Conservation (phyloP, 1,284 basidiomycete species). For the Chondrostereum purpureum region DNA sequence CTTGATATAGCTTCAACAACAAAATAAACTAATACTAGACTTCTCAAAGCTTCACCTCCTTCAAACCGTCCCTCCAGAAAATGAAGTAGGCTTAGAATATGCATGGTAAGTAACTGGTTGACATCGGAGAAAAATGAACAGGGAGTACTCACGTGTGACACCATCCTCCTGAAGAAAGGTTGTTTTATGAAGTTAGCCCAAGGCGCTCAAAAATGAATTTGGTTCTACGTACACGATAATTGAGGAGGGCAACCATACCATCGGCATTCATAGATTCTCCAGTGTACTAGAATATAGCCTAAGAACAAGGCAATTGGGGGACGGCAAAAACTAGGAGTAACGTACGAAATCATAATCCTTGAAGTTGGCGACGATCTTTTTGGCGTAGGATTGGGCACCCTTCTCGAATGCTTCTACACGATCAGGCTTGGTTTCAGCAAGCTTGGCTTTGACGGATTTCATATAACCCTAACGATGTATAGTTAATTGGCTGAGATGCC, state of each 20-base stretch:
- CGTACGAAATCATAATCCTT: constrained; percentile 85
- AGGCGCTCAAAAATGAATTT: not conserved
- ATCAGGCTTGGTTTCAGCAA: constrained; percentile 56
- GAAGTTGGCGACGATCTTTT: constrained; percentile 89
- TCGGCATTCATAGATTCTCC: constrained; percentile 85
- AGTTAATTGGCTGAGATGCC: constrained; percentile 1
- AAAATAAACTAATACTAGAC: not conserved
- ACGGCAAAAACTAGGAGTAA: constrained; percentile 8
- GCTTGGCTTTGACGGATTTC: constrained; percentile 40
- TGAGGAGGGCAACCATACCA: constrained; percentile 86
- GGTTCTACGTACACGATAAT: constrained; percentile 63
- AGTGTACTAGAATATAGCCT: constrained; percentile 57
- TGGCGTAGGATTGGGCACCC: constrained; percentile 69
- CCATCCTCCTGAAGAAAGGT: constrained; percentile 51
- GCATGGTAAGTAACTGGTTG: not conserved
- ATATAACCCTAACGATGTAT: constrained; percentile 39
- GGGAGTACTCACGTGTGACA: constrained; percentile 53
- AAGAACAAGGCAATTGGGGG: constrained; percentile 15
- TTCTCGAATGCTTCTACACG: constrained; percentile 82
- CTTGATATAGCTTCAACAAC: constrained; percentile 3
- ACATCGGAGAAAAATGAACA: not conserved
- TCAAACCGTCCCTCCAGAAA: constrained; percentile 90
- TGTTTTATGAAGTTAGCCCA: constrained; percentile 9
- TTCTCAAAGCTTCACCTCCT: constrained; percentile 61
- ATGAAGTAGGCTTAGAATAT: constrained; percentile 73